These are phyloP conservation scores for Hemileccinum impolitum DNA, from an alignment of 768 basidiomycete genomes.

Conservation along the genomic window DNA sequence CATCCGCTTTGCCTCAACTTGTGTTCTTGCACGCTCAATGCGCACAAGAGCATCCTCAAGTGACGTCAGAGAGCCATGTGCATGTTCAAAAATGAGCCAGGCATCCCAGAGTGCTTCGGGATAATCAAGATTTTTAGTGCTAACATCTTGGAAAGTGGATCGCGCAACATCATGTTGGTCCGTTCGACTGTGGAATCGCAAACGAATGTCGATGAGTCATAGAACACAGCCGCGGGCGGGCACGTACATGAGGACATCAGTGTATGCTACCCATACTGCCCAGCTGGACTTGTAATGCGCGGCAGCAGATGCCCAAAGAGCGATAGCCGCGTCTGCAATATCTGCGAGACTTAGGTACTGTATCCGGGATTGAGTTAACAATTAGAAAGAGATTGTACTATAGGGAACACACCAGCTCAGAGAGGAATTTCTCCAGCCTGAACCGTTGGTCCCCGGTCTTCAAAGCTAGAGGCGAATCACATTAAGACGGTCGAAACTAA, in stretches of 20 bases:
- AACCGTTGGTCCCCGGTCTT: conserved; percentile 71
- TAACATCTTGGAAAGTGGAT: conserved; percentile 60
- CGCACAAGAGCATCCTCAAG: conserved; percentile 61
- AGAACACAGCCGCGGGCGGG: not conserved
- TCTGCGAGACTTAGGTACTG: conserved; percentile 47
- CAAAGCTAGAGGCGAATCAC: conserved; percentile 40
- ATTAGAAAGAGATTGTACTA: not conserved
- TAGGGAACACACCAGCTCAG: conserved; percentile 58
- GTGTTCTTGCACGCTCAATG: conserved; percentile 60
- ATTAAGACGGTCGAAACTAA: not conserved
- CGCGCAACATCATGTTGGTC: conserved; percentile 60
- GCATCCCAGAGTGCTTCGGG: conserved; percentile 93
- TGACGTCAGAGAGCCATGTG: conserved; percentile 69
- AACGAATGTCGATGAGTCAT: not conserved
- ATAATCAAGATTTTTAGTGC: conserved; percentile 82
- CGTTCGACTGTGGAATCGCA: conserved; percentile 39
- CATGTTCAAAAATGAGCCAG: conserved; percentile 84
- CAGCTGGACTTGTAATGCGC: conserved; percentile 71
- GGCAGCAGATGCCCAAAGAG: conserved; percentile 62
- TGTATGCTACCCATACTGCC: conserved; percentile 71
- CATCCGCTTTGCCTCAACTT: conserved; percentile 58
- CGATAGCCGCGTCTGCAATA: conserved; percentile 52
- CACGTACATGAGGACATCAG: conserved; percentile 69
- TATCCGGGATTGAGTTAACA: not conserved
- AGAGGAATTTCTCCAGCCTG: conserved; percentile 80